Conservation (phyloP, 352 stramenopile species). For the Pythium guiyangense region DNA sequence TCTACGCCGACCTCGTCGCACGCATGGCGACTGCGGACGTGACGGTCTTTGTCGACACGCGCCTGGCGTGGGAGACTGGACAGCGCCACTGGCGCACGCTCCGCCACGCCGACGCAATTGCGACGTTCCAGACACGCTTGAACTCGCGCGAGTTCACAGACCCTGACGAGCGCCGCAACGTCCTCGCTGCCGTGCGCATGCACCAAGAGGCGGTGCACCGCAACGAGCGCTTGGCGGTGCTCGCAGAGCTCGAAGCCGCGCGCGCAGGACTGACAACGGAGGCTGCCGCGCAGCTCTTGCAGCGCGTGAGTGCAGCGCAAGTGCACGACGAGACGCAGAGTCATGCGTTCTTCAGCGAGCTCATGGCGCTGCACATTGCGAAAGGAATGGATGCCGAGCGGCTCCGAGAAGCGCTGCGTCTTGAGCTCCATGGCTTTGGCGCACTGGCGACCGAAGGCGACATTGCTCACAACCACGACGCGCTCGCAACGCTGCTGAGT, state of each 20-base stretch:
- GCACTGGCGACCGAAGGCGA: slow-evolving; percentile 52
- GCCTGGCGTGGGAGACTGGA: slow-evolving; percentile 63
- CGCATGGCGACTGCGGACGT: slow-evolving; percentile 66
- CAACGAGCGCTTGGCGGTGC: slow-evolving; percentile 35
- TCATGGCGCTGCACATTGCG: slow-evolving; percentile 33
- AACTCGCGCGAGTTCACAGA: slow-evolving; percentile 64
- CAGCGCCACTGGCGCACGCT: slow-evolving; percentile 65
- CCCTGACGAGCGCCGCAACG: slow-evolving; percentile 43
- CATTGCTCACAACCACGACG: slow-evolving; percentile 24
- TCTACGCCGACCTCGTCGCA: slow-evolving; percentile 70
- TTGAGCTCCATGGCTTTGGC: slow-evolving; percentile 62
- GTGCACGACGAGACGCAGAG: slow-evolving; percentile 65
- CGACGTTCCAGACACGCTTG: slow-evolving; percentile 51
- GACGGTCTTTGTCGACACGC: slow-evolving; percentile 43
- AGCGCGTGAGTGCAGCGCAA: slow-evolving; percentile 43
- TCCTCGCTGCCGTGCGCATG: slow-evolving; percentile 49
- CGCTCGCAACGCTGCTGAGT: slow-evolving; percentile 28
- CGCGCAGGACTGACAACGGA: slow-evolving; percentile 38
- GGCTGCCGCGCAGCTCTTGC: slow-evolving; percentile 30
- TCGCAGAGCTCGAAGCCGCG: slow-evolving; percentile 43
- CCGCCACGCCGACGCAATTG: slow-evolving; percentile 72
- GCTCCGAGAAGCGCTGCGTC: slow-evolving; percentile 41
- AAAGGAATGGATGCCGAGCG: slow-evolving; percentile 29
- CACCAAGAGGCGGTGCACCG: slow-evolving; percentile 52
- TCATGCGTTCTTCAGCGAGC: slow-evolving; percentile 44